Base-by-base conservation (phyloP, 164 flowering plant genomes). In the Saururus chinensis region DNA sequence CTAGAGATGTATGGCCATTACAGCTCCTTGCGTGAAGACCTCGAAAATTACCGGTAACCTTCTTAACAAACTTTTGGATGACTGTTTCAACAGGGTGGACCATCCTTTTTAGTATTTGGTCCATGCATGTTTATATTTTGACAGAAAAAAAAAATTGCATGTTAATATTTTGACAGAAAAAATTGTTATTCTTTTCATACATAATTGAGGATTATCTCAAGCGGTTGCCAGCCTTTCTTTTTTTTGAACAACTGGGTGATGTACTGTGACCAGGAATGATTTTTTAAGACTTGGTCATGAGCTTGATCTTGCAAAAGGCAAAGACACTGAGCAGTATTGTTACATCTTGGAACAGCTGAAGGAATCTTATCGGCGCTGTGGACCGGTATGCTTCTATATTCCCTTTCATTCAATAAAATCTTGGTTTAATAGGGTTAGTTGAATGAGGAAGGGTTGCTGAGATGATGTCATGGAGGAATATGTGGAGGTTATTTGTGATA, bases 1-100 rank as follows among this genome's bases (percentile, higher is more conserved):
- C 74, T 53, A 52, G 91, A 84, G 60, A 91, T 91, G 73, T 87
- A 91, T 70, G 87, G 72, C 37, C 70, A 72, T 66, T 95, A 95
- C 73, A 68, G 73, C 65, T 80, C 96, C 12, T 58, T 95, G 68
- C 71, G 78, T 82, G 81, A 77, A 74, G 75, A 63, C 41, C 69
- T 95, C 40, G 92, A 95, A 72, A 68, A 69, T 59, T 73, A 84
- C 75, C 80, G 97, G 99, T 95, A 79, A 17, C 24, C 9, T 35
- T 19, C 16, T 37, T 19, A 53, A 53, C 19, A 19, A 8, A 19
- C 25, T 53, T n/a, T 7, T 19, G 6, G 4, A 30, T 30, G 6
- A 30, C 37, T n/a, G n/a, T n/a, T n/a, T 30, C 37, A 30, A 30
- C 37, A 6, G 37, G 37, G n/a, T n/a, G n/a, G 4, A 30, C 37